Conservation (phyloP, 371 early-diverging fungal genomes). For the Actinomucor elegans region DNA sequence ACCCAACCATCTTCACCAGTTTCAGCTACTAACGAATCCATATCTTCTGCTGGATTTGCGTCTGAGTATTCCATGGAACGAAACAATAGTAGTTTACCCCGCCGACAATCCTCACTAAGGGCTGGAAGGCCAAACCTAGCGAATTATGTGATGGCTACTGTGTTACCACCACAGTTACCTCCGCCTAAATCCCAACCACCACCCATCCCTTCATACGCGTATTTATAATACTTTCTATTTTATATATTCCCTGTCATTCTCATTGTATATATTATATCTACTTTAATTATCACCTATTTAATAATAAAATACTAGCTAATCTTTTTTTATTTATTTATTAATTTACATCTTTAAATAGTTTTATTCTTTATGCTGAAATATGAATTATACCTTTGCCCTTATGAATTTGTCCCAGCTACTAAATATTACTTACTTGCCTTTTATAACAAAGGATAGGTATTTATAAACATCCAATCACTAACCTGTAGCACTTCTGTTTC, state of each 20-base stretch:
- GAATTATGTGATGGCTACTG: background rate
- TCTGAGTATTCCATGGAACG: background rate
- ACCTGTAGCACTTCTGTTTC: no score
- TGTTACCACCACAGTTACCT: slow-evolving; percentile 23
- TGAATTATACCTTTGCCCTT: no score
- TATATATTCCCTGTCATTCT: background rate
- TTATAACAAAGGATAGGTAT: no score
- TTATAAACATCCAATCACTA: no score
- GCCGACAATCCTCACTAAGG: background rate
- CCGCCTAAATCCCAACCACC: slow-evolving; percentile 24
- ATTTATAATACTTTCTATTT: background rate
- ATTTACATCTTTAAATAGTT: no score
- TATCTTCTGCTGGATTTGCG: background rate
- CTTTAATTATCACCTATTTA: no score
- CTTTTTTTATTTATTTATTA: no score
- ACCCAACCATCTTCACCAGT: slow-evolving; percentile 5
- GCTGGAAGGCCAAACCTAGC: background rate
- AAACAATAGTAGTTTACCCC: background rate
- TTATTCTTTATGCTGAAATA: no score
- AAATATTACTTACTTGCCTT: no score
- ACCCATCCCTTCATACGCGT: slow-evolving; percentile 19
- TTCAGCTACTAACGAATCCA: background rate
- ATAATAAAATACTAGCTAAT: no score
- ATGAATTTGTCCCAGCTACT: no score
- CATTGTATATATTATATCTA: background rate